Conservation (phyloP, 129 eudicot genomes). For the Saussurea involucrata region DNA sequence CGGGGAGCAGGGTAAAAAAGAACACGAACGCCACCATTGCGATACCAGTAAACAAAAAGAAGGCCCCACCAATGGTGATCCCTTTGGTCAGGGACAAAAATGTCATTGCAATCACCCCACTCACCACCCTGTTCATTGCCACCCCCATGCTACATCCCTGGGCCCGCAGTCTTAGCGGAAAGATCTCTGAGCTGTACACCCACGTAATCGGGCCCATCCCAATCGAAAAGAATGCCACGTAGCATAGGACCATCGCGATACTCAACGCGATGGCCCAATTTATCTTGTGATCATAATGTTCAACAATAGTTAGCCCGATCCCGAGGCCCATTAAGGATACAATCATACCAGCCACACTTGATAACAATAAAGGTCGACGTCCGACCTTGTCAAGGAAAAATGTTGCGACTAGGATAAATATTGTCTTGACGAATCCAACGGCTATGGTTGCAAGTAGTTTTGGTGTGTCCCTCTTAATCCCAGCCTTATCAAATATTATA, state of each 20-base stretch:
- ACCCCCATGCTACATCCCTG: constrained; percentile 48
- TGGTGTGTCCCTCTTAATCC: constrained; percentile 31
- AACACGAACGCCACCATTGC: constrained; percentile 37
- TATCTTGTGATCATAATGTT: constrained; percentile 15
- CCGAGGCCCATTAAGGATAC: constrained; percentile 25
- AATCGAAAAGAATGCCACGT: constrained; percentile 51
- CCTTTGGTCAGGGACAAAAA: constrained; percentile 37
- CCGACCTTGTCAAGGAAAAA: constrained; percentile 48
- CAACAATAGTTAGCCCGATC: constrained; percentile 29
- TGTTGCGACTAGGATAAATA: constrained; percentile 45
- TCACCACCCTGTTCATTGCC: constrained; percentile 43
- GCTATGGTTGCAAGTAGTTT: constrained; percentile 57
- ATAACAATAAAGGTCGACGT: constrained; percentile 45
- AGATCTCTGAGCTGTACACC: constrained; percentile 65
- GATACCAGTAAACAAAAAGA: constrained; percentile 37
- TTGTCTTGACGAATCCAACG: constrained; percentile 48
- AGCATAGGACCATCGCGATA: constrained; percentile 19
- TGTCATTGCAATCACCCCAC: constrained; percentile 56
- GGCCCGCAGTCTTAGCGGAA: constrained; percentile 50
- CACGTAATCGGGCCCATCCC: constrained; percentile 70
- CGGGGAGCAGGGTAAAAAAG: constrained; percentile 47
- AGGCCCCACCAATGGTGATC: constrained; percentile 51
- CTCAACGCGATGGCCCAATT: constrained; percentile 47
- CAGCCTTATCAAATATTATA: constrained; percentile 47
- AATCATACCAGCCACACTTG: constrained; percentile 50